Evolutionary conservation across 2,329 filamentous ascomycete genomes (phyloP), one percentile per base, ranked within the genome.

Genomic region (Ophiocordyceps camponoti-rufipedis): DNA sequence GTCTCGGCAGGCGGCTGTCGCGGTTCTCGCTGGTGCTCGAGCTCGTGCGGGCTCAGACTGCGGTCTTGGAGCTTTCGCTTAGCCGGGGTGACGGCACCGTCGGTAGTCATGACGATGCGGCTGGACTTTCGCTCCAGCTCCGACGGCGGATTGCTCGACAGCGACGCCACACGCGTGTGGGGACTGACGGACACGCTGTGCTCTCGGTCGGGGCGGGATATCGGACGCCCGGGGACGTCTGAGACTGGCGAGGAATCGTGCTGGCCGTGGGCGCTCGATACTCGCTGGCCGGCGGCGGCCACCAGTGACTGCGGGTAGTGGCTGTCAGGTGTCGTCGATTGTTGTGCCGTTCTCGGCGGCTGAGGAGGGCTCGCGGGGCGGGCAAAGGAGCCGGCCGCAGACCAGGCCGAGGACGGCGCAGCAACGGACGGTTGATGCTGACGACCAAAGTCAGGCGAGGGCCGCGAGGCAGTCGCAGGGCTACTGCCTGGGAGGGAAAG

Each of bases 131-230:
- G 51, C 28, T 59, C 58, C 47, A 50, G 50, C 35, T 59, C 60
- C 28, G 50, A 46, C 44, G 66, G 63, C 41, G 62, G 54, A 53
- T 60, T 69, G 56, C 61, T 70, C 47, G 65, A 65, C 35, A 75
- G 56, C 52, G 70, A 75, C 38, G 70, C 64, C 14, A 80, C 65
- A 50, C 74, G 70, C 33, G 83, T 86, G 63, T 85, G 87, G 29
- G 85, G 85, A 58, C 83, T 89, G 44, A 89, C 76, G 55, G 82
- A 88, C 45, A 82, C 60, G 57, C 80, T 85, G 44, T 73, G 68
- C 49, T 84, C 82, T 54, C 81, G 74, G 46, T 85, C 80, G 50
- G 70, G 70, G 43, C 70, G 69, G 41, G 72, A 71, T 47, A 70
- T 66, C 41, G 70, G 68, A 56, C 73, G 61, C 59, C n/a, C 23